phyloP scores from a whole-genome alignment of 2,329 filamentous ascomycete species.

The Ophiostoma sp. region DNA sequence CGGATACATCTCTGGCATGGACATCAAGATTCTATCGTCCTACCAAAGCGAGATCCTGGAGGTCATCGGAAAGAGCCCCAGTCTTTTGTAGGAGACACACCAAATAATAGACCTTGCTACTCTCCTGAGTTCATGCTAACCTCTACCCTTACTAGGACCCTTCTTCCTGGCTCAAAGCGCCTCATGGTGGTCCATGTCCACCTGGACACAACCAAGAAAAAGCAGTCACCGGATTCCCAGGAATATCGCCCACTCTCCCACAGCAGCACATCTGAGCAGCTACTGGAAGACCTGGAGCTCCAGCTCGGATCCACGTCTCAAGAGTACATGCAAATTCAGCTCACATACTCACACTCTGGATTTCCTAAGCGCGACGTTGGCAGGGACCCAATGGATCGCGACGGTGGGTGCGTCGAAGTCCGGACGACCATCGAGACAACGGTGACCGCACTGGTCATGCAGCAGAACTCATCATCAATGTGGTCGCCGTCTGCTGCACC shows the following conservation, averaged over 20 bases:
- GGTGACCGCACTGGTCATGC: constrained; percentile 52
- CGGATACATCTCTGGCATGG: constrained; percentile 52
- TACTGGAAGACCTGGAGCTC: constrained; percentile 60
- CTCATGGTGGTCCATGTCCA: constrained; percentile 52
- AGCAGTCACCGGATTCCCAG: constrained; percentile 30
- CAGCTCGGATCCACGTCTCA: constrained; percentile 52
- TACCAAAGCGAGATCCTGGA: constrained; percentile 46
- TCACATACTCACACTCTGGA: constrained; percentile 58
- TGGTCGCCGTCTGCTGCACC: constrained; percentile 51
- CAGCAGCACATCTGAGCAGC: constrained; percentile 50
- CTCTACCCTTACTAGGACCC: constrained; percentile 26
- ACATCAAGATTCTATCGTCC: constrained; percentile 48
- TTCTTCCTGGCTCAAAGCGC: constrained; percentile 44
- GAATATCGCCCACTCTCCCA: constrained; percentile 21
- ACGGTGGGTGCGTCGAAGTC: constrained; percentile 41
- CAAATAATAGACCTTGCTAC: background rate
- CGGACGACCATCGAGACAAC: constrained; percentile 55
- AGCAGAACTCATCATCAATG: constrained; percentile 49
- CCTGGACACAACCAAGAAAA: constrained; percentile 36
- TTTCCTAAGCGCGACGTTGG: constrained; percentile 44
- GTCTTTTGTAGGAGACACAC: constrained; percentile 41
- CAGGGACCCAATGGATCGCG: constrained; percentile 8
- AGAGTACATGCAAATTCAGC: constrained; percentile 52
- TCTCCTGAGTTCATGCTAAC: background rate
- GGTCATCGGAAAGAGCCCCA: constrained; percentile 47